These are phyloP conservation scores for Seiridium unicorne DNA, from an alignment of 2,329 filamentous ascomycete species.

Conservation along the genomic window DNA sequence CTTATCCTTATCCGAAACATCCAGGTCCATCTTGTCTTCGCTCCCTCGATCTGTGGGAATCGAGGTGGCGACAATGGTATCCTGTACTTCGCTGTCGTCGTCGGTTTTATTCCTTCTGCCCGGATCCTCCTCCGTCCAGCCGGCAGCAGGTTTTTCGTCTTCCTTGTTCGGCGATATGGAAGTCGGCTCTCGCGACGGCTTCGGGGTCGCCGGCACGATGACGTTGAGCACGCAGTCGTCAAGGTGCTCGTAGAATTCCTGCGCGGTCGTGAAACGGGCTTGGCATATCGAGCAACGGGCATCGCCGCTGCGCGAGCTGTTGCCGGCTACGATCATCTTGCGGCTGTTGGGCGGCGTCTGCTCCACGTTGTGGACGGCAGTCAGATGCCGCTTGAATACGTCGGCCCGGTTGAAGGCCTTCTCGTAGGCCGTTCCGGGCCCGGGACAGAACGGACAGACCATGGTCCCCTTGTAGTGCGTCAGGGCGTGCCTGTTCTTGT, in stretches of 20 bases:
- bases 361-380: slow-evolving; percentile 87
- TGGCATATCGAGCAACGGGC: slow-evolving; percentile 91
- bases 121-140: neutral
- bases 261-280: slow-evolving; percentile 75
- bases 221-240: slow-evolving; percentile 64
- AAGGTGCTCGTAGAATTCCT: slow-evolving; percentile 97
- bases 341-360: slow-evolving; percentile 90
- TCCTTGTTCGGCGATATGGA: slow-evolving; percentile 15
- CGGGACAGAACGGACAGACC: slow-evolving; percentile 93
- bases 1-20: slow-evolving; percentile 12
- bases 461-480: slow-evolving; percentile 98
- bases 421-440: slow-evolving; percentile 82
- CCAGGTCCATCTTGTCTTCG: slow-evolving; percentile 29
- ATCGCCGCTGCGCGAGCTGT: slow-evolving; percentile 46
- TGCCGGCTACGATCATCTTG: slow-evolving; percentile 53
- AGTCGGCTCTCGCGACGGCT: slow-evolving; percentile 22
- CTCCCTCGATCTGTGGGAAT: slow-evolving; percentile 15
- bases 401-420: slow-evolving; percentile 96
- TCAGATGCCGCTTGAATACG: slow-evolving; percentile 92
- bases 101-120: neutral
- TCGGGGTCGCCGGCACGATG: slow-evolving; percentile 48
- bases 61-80: slow-evolving; percentile 11
- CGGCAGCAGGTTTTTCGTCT: slow-evolving; percentile 16
- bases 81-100: slow-evolving; percentile 7
- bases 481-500: slow-evolving; percentile 91